Evolutionary conservation across 2,329 filamentous ascomycete genomes (phyloP).

Genomic region (Pseudocercospora macadamiae): DNA sequence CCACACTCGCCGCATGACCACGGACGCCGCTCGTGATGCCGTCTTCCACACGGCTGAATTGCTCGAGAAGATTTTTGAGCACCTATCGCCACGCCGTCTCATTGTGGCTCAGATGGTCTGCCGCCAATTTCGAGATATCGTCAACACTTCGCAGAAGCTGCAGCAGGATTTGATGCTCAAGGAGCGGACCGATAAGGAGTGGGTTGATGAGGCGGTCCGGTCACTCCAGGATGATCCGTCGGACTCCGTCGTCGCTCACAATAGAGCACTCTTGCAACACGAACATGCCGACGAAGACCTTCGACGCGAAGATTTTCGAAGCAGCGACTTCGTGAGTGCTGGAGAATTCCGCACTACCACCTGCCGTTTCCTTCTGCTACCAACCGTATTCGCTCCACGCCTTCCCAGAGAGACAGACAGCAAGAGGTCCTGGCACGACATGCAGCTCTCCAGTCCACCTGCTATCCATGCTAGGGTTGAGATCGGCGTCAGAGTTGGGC

Average conservation of each 20-base stretch:
- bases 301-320: no score
- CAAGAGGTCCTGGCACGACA: neutral
- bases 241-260: no score
- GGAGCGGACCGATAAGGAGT: neutral
- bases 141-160: neutral
- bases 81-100: neutral
- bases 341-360: neutral
- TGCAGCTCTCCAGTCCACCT: neutral
- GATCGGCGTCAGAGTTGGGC: no score
- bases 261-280: no score
- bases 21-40: neutral
- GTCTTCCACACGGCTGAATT: conserved; percentile 11
- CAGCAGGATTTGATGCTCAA: neutral
- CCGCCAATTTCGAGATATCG: conserved; percentile 7
- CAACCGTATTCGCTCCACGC: no score
- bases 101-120: conserved; percentile 5
- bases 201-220: no score
- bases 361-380: no score
- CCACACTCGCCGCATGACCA: neutral
- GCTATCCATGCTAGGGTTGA: no score
- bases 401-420: no score
- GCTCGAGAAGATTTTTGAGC: conserved; percentile 5
- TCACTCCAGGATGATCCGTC: no score
- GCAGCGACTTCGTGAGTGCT: no score
- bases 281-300: no score